Conservation (phyloP, 257 asterid species). For the Agastache rugosa region DNA sequence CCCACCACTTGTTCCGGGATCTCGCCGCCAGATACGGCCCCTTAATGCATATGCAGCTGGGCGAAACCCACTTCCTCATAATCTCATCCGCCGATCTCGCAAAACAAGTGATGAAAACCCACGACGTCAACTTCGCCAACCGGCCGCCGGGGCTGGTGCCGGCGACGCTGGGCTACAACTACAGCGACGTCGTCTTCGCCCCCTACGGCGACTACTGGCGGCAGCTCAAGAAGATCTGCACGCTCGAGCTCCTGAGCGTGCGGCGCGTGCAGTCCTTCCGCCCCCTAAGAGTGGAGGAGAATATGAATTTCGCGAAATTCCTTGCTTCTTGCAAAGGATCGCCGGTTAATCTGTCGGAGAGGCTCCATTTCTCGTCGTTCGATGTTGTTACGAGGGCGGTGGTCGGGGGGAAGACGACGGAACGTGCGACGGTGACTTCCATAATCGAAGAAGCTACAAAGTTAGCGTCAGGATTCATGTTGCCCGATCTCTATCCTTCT, state of each 20-base stretch:
- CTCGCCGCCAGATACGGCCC: not conserved
- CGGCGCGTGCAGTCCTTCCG: not conserved
- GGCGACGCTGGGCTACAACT: not conserved
- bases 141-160: not conserved
- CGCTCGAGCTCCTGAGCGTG: not conserved
- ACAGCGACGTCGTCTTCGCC: not conserved
- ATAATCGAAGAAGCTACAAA: accelerated
- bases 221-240: not conserved
- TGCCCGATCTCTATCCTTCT: not conserved
- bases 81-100: not conserved
- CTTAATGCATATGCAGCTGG: not conserved
- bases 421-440: not conserved
- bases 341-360: not conserved
- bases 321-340: not conserved
- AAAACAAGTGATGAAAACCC: not conserved
- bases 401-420: not conserved
- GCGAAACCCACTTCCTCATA: not conserved
- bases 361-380: not conserved
- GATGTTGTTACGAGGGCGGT: not conserved
- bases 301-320: not conserved
- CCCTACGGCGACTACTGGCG: conserved; percentile 4
- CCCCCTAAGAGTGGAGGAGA: not conserved
- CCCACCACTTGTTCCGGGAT: not conserved
- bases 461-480: not conserved
- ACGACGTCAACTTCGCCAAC: conserved; percentile 10